Evolutionary conservation across 2,329 filamentous ascomycete genomes (phyloP).

Genomic region (Pseudogymnoascus destructans): DNA sequence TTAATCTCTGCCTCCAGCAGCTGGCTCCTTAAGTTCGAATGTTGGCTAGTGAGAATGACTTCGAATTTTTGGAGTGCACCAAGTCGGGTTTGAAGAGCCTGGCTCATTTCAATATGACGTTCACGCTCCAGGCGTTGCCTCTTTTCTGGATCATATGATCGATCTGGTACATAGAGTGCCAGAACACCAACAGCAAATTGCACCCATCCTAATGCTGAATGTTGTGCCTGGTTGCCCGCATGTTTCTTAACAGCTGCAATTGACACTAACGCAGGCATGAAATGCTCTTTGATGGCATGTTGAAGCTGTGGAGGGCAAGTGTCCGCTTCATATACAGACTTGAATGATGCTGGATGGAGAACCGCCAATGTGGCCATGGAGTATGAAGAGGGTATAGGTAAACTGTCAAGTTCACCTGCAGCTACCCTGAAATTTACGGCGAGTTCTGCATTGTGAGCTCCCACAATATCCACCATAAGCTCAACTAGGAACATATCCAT

Average conservation of each 20-base stretch:
- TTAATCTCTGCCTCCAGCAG: conserved; percentile 48
- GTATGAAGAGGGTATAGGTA: background rate
- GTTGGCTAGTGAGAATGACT: conserved; percentile 50
- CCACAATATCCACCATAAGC: conserved; percentile 18
- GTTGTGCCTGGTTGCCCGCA: conserved; percentile 21
- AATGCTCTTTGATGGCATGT: conserved; percentile 26
- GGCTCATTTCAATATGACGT: conserved; percentile 42
- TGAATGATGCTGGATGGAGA: background rate
- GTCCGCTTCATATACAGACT: background rate
- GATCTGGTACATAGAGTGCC: conserved; percentile 72
- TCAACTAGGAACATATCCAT: conserved; percentile 26
- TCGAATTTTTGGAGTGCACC: conserved; percentile 54
- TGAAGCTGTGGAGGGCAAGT: conserved; percentile 13
- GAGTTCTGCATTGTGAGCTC: conserved; percentile 16
- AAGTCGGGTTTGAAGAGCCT: conserved; percentile 42
- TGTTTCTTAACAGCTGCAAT: conserved; percentile 23
- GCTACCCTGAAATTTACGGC: background rate
- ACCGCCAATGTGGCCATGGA: background rate
- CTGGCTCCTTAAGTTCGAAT: conserved; percentile 52
- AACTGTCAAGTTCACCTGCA: background rate
- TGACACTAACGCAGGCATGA: conserved; percentile 24
- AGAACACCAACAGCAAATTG: conserved; percentile 63
- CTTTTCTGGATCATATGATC: conserved; percentile 68
- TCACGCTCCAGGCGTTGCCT: conserved; percentile 51
- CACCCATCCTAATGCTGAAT: conserved; percentile 54